Evolutionary conservation across 352 stramenopile species (phyloP), one percentile per base, ranked within the genome.

Genomic region (Globisporangium radiosum): DNA sequence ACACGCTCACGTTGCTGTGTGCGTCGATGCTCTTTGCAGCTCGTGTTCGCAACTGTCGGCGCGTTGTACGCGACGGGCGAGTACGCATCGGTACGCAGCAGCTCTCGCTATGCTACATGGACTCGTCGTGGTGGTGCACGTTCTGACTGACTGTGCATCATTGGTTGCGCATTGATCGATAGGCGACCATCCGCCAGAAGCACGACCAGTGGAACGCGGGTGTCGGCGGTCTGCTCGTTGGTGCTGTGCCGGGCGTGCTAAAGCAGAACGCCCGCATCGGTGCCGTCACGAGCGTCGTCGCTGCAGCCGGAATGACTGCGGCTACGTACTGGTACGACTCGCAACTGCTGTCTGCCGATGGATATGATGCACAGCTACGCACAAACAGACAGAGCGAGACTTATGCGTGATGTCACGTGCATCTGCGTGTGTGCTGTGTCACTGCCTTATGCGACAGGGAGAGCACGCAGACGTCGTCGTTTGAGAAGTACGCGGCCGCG

Each of bases 191-290:
- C 51, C 80, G 83, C 54, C 80, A 88, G 67, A 87, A 88, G 68
- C 68, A 83, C 42, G 76, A 90, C 63, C 63, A 71, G 36, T 69
- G 87, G 54, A 95, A 92, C 63, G 71, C 85, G 17, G 80, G 65
- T 7, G 62, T 93, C 8, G 83, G 81, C 40, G 85, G 83, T 42
- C 70, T 78, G 19, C 58, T 85, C 11, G 81, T 83, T 19, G 85
- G 85, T 55, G 47, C 86, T 47, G 75, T 95, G 57, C 80, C 84
- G 0, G 85, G 71, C 19, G 77, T 95, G 11, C 57, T 91, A 53
- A 85, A 82, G 69, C 80, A 88, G 70, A 95, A 85, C 71, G 75
- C 82, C 47, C 83, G 83, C 50, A 63, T 90, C 25, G 79, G 64
- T 51, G 70, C 64, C n/a, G 78, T 57, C 15, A 69, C 81, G 7